phyloP scores from a whole-genome alignment of 1,139 yeast species.

The Lodderomyces orthopsilosis region DNA sequence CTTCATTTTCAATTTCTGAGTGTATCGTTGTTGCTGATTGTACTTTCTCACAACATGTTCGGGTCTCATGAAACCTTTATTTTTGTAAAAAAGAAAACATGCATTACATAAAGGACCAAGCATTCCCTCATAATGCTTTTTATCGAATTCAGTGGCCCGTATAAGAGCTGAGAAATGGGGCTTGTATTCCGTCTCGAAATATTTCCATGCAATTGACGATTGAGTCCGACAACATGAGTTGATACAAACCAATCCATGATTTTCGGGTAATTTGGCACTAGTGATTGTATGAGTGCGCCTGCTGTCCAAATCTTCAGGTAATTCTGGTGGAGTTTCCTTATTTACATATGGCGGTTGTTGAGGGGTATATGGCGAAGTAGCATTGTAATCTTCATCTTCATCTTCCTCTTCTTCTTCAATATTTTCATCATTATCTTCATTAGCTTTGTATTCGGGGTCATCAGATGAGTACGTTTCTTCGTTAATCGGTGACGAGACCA shows the following conservation, averaged over 20 bases:
- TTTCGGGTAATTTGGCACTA: constrained; percentile 33
- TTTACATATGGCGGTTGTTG: constrained; percentile 36
- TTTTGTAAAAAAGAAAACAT: constrained; percentile 46
- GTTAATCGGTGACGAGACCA: constrained; percentile 40
- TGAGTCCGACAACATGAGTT: constrained; percentile 44
- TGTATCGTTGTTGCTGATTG: constrained; percentile 45
- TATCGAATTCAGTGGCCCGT: constrained; percentile 39
- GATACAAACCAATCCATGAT: constrained; percentile 43
- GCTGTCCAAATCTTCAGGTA: constrained; percentile 41
- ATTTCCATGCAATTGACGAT: constrained; percentile 46
- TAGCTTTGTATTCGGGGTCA: constrained; percentile 17
- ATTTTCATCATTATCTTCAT: constrained; percentile 15
- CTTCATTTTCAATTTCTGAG: constrained; percentile 20
- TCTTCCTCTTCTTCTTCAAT: constrained; percentile 21
- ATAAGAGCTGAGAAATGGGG: constrained; percentile 39
- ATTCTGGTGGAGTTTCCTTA: constrained; percentile 8
- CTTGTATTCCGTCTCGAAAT: constrained; percentile 43
- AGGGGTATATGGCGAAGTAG: constrained; percentile 43
- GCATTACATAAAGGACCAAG: constrained; percentile 53
- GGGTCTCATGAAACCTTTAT: constrained; percentile 53
- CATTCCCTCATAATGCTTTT: constrained; percentile 47
- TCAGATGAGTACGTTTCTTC: constrained; percentile 32
- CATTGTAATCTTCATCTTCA: constrained; percentile 15
- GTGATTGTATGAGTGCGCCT: constrained; percentile 46
- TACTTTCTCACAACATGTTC: constrained; percentile 48